phyloP scores from a whole-genome alignment of 441 rosid species.

The Codiaeum variegatum region DNA sequence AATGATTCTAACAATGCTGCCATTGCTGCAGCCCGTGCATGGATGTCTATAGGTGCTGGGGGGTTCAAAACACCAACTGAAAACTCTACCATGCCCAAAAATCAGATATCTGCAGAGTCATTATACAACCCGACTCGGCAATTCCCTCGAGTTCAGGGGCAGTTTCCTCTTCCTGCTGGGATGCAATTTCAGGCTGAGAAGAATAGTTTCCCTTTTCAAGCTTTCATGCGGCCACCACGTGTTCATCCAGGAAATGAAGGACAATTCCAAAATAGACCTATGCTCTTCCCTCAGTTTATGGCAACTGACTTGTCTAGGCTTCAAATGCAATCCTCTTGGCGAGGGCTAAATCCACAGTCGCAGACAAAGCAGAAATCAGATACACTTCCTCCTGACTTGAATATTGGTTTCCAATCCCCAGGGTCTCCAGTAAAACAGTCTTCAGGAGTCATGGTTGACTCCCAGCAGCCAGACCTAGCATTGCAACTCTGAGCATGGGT shows the following conservation, averaged over 20 bases:
- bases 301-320: constrained; percentile 55
- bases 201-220: constrained; percentile 48
- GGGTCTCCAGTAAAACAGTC: constrained; percentile 81
- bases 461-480: constrained; percentile 92
- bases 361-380: constrained; percentile 66
- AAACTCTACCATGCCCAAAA: constrained; percentile 36
- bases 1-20: constrained; percentile 66
- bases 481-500: constrained; percentile 55
- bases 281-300: constrained; percentile 53
- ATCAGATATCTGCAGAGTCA: constrained; percentile 62
- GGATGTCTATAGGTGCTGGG: constrained; percentile 88
- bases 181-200: constrained; percentile 50
- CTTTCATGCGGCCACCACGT: constrained; percentile 52
- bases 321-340: constrained; percentile 64
- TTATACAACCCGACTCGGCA: constrained; percentile 63
- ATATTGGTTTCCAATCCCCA: constrained; percentile 80
- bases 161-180: constrained; percentile 43
- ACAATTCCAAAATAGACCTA: constrained; percentile 47
- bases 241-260: constrained; percentile 39
- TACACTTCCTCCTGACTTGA: constrained; percentile 78
- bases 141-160: constrained; percentile 41
- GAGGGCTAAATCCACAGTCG: constrained; percentile 46
- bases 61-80: constrained; percentile 50
- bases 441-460: constrained; percentile 62
- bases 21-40: constrained; percentile 67